phyloP scores from a whole-genome alignment of 495 filamentous ascomycete species.

The Hypoxylon fuscum region DNA sequence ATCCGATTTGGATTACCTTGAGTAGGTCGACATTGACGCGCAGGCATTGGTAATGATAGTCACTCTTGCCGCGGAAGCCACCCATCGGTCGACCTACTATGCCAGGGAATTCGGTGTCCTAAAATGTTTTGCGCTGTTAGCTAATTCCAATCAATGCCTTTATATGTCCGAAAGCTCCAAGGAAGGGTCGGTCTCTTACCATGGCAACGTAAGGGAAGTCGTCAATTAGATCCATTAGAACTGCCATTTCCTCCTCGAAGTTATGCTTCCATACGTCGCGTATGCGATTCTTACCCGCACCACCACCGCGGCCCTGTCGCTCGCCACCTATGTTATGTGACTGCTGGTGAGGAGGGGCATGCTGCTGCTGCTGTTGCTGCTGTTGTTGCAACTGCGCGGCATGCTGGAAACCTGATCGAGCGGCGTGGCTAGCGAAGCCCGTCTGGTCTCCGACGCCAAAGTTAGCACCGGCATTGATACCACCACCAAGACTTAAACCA shows the following conservation, averaged over 20 bases:
- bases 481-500: constrained; percentile 66
- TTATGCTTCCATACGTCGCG: constrained; percentile 95
- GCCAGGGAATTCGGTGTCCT: constrained; percentile 98
- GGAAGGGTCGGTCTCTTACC: constrained; percentile 62
- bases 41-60: constrained; percentile 98
- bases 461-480: constrained; percentile 53
- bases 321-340: constrained; percentile 59
- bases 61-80: constrained; percentile 88
- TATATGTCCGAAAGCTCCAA: not conserved
- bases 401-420: constrained; percentile 84
- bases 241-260: constrained; percentile 85
- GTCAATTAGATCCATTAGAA: constrained; percentile 80
- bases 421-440: constrained; percentile 88
- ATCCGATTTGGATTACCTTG: constrained; percentile 95
- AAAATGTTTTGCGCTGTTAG: constrained; percentile 38
- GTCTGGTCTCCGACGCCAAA: constrained; percentile 74
- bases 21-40: constrained; percentile 96
- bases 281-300: constrained; percentile 74
- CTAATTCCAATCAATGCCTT: not conserved
- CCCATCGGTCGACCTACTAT: constrained; percentile 96
- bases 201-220: constrained; percentile 95
- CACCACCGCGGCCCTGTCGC: constrained; percentile 48
- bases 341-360: constrained; percentile 63
- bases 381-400: constrained; percentile 74
- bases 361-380: constrained; percentile 66